Percentiles rank a stretch among this genome's conserved stretches.
Evolutionary conservation across 1,284 basidiomycete genomes (phyloP).

Genomic region (Papiliotrema flavescens): DNA sequence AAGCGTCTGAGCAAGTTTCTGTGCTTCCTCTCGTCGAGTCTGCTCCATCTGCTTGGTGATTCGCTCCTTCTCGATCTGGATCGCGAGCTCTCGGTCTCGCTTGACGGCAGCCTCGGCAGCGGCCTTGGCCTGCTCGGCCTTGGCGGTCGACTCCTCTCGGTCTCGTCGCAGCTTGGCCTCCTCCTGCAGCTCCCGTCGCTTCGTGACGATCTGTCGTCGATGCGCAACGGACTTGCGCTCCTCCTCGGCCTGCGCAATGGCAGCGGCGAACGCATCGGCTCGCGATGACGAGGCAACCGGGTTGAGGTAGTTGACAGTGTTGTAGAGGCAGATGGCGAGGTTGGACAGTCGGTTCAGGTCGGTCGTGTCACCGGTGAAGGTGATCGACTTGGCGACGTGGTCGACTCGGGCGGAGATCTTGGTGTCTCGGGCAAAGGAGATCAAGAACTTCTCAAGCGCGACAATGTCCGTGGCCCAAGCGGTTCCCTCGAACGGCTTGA

Average conservation of each 20-base stretch:
- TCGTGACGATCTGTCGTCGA: conserved; percentile 75
- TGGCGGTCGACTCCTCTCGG: conserved; percentile 81
- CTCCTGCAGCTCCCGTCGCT: conserved; percentile 80
- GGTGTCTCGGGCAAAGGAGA: conserved; percentile 84
- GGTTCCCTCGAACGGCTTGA: conserved; percentile 63
- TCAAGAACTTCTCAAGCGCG: conserved; percentile 85
- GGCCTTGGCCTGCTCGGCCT: conserved; percentile 66
- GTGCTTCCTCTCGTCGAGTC: conserved; percentile 79
- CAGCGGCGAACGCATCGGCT: conserved; percentile 46
- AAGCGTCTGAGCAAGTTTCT: conserved; percentile 82
- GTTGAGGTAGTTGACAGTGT: conserved; percentile 58
- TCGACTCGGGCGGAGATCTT: conserved; percentile 87
- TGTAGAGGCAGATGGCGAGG: conserved; percentile 70
- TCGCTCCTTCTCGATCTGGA: conserved; percentile 71
- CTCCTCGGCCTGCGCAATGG: conserved; percentile 53
- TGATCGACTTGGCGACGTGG: conserved; percentile 80
- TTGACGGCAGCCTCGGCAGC: conserved; percentile 72
- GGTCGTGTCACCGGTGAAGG: conserved; percentile 56
- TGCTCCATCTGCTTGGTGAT: conserved; percentile 77
- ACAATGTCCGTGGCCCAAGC: conserved; percentile 60
- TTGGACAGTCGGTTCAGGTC: conserved; percentile 60
- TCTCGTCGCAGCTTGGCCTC: conserved; percentile 83
- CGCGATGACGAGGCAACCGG: conserved; percentile 45
- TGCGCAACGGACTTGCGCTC: conserved; percentile 72
- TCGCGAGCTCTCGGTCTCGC: conserved; percentile 65